Base-by-base conservation (phyloP, 306 rosid species). In the Senna siamea region DNA sequence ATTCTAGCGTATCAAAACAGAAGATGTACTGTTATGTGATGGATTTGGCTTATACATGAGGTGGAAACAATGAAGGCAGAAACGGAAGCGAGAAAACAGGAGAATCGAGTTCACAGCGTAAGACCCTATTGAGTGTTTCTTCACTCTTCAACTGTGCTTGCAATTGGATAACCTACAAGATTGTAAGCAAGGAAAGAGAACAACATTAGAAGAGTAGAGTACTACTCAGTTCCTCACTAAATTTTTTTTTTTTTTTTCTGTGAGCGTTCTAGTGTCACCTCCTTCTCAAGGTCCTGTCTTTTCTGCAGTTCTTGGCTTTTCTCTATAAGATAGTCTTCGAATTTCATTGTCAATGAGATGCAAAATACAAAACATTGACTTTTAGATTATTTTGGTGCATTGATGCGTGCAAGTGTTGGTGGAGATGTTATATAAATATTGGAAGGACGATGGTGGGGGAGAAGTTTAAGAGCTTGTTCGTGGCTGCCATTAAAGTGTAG, bases 271-370 rank as follows among this genome's bases (percentile, higher is more conserved):
- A n/a, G 30, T 26, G 30, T 34, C 47, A 60, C 66, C 66, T 60
- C 87, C 14, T 83, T 77, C 85, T 89, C 87, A 60, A 94, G 96
- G 54, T 83, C 79, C 41, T 81, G 85, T 78, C 76, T 34, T 60
- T 1, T 60, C 23, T n/a, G 46, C 46, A 34, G 66, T 41, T 8
- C 26, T 38, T 8, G 20, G 46, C 47, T n/a, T 34, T 60, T 60
- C 15, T 17, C 83, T 87, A 82, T 81, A 46, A 89, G 96, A 62
- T 91, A 78, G 70, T 91, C 90, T 70, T 91, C 90, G 54, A 94
- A 92, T 85, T 94, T 94, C 98, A 94, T 91, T 37, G 43, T 80
- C 13, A 51, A 17, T 41, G 8, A 37, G 76, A 72, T 74, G 44
- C 32, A 4, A 51, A 73, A 20, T n/a, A 20, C 9, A 28, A 7